phyloP scores from a whole-genome alignment of 129 eudicot genomes.

The Escallonia herrerae region DNA sequence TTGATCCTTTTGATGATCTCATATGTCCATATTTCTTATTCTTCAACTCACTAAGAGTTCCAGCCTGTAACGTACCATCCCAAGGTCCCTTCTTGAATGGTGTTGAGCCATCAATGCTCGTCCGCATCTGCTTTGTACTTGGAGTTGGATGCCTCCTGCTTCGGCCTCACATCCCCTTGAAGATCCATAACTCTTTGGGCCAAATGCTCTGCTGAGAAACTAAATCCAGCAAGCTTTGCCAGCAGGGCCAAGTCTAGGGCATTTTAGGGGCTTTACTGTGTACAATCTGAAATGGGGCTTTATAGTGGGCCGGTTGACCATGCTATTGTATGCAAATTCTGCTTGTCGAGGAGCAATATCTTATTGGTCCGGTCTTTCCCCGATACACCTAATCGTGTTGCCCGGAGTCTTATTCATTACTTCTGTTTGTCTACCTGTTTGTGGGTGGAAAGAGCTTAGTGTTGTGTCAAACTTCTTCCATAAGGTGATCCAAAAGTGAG shows the following conservation, averaged over 20 bases:
- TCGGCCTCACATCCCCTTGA: not conserved
- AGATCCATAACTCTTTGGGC: not conserved
- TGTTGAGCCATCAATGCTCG: not conserved
- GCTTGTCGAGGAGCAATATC: not conserved
- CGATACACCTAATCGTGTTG: not conserved
- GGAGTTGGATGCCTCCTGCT: not conserved
- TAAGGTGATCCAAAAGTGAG: conserved; percentile 3
- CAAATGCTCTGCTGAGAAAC: not conserved
- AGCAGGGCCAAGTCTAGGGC: not conserved
- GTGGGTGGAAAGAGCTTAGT: not conserved
- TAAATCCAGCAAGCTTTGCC: not conserved
- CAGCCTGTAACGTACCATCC: not conserved
- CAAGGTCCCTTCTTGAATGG: conserved; percentile 2
- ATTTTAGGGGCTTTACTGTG: not conserved
- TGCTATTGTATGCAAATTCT: conserved; percentile 3
- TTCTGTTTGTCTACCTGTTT: not conserved
- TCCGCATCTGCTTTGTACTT: conserved; percentile 1
- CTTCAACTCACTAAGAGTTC: not conserved
- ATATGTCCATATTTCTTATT: not conserved
- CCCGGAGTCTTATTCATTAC: not conserved
- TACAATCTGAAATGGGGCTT: conserved; percentile 1
- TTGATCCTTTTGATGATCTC: not conserved
- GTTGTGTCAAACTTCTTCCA: not conserved
- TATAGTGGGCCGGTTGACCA: not conserved
- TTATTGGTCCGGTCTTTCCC: conserved; percentile 1